phyloP scores from a whole-genome alignment of 176 grass and related monocot species.

The Cocos nucifera region DNA sequence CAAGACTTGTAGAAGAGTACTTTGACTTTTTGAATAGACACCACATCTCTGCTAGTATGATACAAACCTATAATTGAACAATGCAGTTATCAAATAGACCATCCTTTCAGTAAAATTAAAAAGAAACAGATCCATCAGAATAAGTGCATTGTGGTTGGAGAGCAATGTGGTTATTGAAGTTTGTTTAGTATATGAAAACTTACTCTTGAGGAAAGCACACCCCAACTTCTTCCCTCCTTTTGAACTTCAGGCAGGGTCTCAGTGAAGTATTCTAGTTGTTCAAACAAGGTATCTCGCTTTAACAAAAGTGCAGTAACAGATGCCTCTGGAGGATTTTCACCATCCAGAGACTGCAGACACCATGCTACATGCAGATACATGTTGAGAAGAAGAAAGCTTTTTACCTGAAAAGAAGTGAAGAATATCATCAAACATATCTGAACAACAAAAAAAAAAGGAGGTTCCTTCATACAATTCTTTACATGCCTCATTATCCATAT shows the following conservation, averaged over 20 bases:
- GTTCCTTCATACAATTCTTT: conserved; percentile 2
- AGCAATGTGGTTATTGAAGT: too few relatives aligned
- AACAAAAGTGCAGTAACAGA: conserved; percentile 56
- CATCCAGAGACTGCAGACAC: conserved; percentile 67
- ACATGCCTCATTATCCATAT: conserved; percentile 89
- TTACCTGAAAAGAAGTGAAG: conserved; percentile 49
- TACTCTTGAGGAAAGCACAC: conserved; percentile 83
- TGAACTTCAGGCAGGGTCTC: conserved; percentile 55
- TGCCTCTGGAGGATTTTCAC: conserved; percentile 57
- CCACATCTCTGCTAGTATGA: conserved; percentile 87
- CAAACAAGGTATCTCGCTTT: conserved; percentile 62
- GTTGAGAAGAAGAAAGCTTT: conserved; percentile 91
- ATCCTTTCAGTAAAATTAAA: background rate
- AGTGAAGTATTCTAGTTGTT: conserved; percentile 67
- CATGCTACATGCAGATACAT: conserved; percentile 93
- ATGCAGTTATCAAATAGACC: background rate
- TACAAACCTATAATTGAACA: conserved; percentile 56
- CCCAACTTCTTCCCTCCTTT: conserved; percentile 63
- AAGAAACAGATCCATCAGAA: too few relatives aligned
- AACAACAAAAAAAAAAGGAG: background rate
- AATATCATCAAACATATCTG: conserved; percentile 13
- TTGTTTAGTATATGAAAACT: conserved; percentile 13
- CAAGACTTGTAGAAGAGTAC: conserved; percentile 68
- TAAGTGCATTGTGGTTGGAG: too few relatives aligned
- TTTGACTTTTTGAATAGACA: conserved; percentile 92